Evolutionary conservation across 345 rosid species (phyloP).

Genomic region (Clarkia xantiana): DNA sequence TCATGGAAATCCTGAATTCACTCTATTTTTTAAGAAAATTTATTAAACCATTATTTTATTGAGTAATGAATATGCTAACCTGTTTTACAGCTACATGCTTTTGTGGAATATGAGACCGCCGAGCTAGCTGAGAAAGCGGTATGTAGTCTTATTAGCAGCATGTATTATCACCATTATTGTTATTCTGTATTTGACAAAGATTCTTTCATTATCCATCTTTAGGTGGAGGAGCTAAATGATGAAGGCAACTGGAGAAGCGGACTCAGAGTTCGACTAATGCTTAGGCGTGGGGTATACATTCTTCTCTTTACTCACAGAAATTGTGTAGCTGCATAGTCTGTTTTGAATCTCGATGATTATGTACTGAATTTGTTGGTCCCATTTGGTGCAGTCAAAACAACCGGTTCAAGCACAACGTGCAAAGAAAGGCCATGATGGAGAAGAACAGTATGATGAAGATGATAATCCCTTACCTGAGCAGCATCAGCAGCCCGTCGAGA

Average conservation of each 20-base stretch:
- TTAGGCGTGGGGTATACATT: slow-evolving; percentile 39
- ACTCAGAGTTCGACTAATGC: slow-evolving; percentile 81
- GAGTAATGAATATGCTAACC: too few relatives aligned
- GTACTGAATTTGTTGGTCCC: too few relatives aligned
- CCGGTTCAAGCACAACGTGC: slow-evolving; percentile 37
- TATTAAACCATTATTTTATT: too few relatives aligned
- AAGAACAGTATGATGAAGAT: slow-evolving; percentile 64
- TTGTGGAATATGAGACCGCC: slow-evolving; percentile 82
- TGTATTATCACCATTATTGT: slow-evolving; percentile 1
- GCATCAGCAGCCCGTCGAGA: slow-evolving; percentile 25
- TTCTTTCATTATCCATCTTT: slow-evolving; percentile 7
- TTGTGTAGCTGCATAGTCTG: too few relatives aligned
- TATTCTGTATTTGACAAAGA: background rate
- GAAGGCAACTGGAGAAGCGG: slow-evolving; percentile 94
- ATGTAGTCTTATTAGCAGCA: slow-evolving; percentile 15
- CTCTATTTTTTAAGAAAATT: too few relatives aligned
- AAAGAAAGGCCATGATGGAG: slow-evolving; percentile 66
- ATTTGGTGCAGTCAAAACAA: slow-evolving; percentile 25
- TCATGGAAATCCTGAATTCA: too few relatives aligned
- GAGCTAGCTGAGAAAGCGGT: slow-evolving; percentile 98
- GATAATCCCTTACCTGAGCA: slow-evolving; percentile 65
- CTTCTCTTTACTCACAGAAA: slow-evolving; percentile 1
- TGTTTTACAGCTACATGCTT: slow-evolving; percentile 74
- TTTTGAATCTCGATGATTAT: too few relatives aligned
- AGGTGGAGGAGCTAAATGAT: slow-evolving; percentile 78